Base-by-base conservation (phyloP, 2,329 filamentous ascomycete species). In the Chaetomium strumarium region DNA sequence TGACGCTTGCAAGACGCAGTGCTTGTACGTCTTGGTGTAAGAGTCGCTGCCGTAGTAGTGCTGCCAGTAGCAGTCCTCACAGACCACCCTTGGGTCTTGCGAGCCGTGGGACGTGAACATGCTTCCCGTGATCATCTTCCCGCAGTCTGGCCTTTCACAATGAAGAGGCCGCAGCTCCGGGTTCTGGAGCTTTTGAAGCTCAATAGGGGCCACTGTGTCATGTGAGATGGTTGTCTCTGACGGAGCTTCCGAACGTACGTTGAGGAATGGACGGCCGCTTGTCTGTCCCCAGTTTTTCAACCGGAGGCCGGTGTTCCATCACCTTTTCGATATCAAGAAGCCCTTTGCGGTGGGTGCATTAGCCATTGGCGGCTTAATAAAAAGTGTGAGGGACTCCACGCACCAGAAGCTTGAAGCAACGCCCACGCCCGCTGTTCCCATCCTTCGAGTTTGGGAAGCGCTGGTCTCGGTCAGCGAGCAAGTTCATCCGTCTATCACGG, bases 21-120 rank as follows among this genome's bases (percentile, higher is more conserved):
- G 46, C 34, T 49, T 53, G 40, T 53, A 49, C 1, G 13, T n/a
- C 37, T 49, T 53, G 46, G 19, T 30, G 34, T 39, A 45, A 8
- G 40, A 40, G 5, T 36, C 19, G 40, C 46, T 19, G 16, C 46
- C 51, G n/a, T 49, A 53, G 16, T 45, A 41, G 11, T 45, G 10
- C 2, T 10, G 6, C 14, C 46, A 20, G 24, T 53, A 53, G 17
- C 51, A 53, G 12, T 33, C 45, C 31, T 49, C 34, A 24, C 51
- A 53, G 2, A 53, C 31, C 2, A 45, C 37, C 24, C 11, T 9
- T 20, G 14, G 46, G 12, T 20, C n/a, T 19, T 40, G 11, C 1
- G n/a, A 14, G 9, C 8, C 20, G 13, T n/a, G 12, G 8, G 46
- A 40, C 7, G 11, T 13, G 11, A 40, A 40, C 46, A 48, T 48